Evolutionary conservation across 805 yeast genomes (phyloP).

Genomic region (baker's yeast (Saccharomyces cerevisiae)): DNA sequence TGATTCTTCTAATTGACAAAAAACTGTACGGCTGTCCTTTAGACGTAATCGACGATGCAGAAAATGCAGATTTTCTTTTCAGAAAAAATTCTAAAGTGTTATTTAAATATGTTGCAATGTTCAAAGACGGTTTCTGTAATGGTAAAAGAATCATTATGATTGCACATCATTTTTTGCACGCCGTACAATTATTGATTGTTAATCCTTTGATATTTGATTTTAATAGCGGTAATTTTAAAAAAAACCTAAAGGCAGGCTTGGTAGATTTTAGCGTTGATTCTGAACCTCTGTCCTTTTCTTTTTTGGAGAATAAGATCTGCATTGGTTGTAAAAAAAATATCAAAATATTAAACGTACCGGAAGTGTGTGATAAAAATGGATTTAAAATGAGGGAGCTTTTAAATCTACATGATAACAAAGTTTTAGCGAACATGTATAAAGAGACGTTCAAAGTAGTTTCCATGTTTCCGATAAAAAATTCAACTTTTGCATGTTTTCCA

Average conservation of each 20-base stretch:
- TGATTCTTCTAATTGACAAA: slow-evolving; percentile 76
- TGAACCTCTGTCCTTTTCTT: slow-evolving; percentile 87
- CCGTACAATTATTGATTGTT: slow-evolving; percentile 76
- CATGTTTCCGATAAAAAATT: slow-evolving; percentile 80
- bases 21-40: slow-evolving; percentile 69
- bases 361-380: slow-evolving; percentile 40
- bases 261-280: slow-evolving; percentile 75
- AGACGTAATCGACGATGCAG: slow-evolving; percentile 43
- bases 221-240: slow-evolving; percentile 46
- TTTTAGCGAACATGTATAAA: slow-evolving; percentile 71
- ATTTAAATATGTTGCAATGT: slow-evolving; percentile 77
- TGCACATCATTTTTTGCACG: slow-evolving; percentile 68
- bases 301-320: slow-evolving; percentile 79
- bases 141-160: slow-evolving; percentile 86
- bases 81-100: slow-evolving; percentile 65
- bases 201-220: slow-evolving; percentile 47
- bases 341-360: slow-evolving; percentile 78
- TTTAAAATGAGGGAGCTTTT: slow-evolving; percentile 77
- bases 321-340: slow-evolving; percentile 95
- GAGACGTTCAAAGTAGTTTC: slow-evolving; percentile 86
- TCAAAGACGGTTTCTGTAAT: slow-evolving; percentile 86
- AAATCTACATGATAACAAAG: slow-evolving; percentile 85
- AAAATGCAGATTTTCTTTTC: slow-evolving; percentile 35
- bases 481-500: slow-evolving; percentile 79
- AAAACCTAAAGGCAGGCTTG: slow-evolving; percentile 57